Base-by-base conservation (phyloP, 306 rosid species). In the Inga leiocalycina region DNA sequence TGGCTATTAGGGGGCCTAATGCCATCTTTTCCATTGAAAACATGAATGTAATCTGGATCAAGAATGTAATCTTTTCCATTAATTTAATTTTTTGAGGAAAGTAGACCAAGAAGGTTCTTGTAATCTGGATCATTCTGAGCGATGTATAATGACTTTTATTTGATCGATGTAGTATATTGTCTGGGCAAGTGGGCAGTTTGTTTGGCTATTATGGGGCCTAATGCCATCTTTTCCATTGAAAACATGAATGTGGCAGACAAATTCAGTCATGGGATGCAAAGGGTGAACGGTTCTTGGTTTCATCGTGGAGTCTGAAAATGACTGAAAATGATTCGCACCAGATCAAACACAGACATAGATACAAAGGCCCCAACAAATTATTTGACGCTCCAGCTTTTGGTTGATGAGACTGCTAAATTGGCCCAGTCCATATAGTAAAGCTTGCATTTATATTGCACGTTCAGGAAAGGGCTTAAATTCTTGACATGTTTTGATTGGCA, bases 231-330 rank as follows among this genome's bases (percentile, higher is more conserved):
- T 77, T 73, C 46, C 75, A 49, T 46, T 82, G 78, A 77, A 68
- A 85, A 66, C 65, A 71, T 41, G 32, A 19, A 69, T 74, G 82
- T 77, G 91, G 86, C 89, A 81, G 90, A 84, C 81, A 76, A 77
- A 76, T 71, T 84, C 85, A 54, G 87, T 74, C 86, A 75, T 73
- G 81, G 84, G 85, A 78, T 84, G 82, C 49, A 56, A 39, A 78
- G 84, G 84, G 44, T 48, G 59, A 24, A 46, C 30, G 30, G 77
- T 73, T 73, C 0, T 72, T 30, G n/a, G 24, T 43, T 71, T 74
- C 57, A 68, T 74, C 2, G 69, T 74, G 79, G 77, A 85, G 83
- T 65, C 48, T 83, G 82, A 74, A 74, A 80, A 81, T 80, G 72
- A 74, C 76, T 75, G 86, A 84, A 84, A 49, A 65, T 51, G 88